A percentile compares a stretch with the other conserved stretches of the same genome.
These are phyloP conservation scores for Moesziomyces sp. DNA, from an alignment of 1,284 basidiomycete genomes.

Conservation along the genomic window DNA sequence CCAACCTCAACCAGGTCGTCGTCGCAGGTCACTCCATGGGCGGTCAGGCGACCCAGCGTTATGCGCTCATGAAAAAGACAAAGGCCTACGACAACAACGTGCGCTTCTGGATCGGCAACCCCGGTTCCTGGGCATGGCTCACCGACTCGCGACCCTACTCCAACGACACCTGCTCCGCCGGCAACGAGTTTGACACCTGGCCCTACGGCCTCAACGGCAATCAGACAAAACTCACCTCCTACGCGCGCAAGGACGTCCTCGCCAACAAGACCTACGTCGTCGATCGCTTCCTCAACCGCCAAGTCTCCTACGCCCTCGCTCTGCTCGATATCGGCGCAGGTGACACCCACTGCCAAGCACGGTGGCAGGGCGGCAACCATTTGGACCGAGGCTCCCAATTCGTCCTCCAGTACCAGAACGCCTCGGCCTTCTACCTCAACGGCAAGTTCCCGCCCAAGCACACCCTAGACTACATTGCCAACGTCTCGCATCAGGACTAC, in stretches of 20 bases:
- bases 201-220: conserved; percentile 63
- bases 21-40: conserved; percentile 62
- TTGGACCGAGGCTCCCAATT: conserved; percentile 52
- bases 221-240: conserved; percentile 42
- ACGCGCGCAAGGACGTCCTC: conserved; percentile 22
- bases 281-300: conserved; percentile 51
- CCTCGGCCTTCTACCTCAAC: conserved; percentile 21
- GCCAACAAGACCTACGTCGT: conserved; percentile 46
- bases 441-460: conserved; percentile 52
- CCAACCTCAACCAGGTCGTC: conserved; percentile 60
- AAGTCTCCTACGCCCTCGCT: conserved; percentile 53
- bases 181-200: conserved; percentile 52
- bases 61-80: conserved; percentile 51
- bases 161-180: conserved; percentile 28
- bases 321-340: conserved; percentile 45
- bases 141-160: conserved; percentile 47
- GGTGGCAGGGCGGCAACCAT: conserved; percentile 58
- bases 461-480: conserved; percentile 45
- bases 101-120: conserved; percentile 59
- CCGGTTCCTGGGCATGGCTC: conserved; percentile 62
- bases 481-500: conserved; percentile 54
- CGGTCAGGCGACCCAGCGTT: conserved; percentile 57
- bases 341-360: conserved; percentile 50
- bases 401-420: conserved; percentile 46
- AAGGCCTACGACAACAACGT: conserved; percentile 49